Base-by-base conservation (phyloP, 228 moss, liverwort and hornwort genomes). In the Sphagnum magellanicum region DNA sequence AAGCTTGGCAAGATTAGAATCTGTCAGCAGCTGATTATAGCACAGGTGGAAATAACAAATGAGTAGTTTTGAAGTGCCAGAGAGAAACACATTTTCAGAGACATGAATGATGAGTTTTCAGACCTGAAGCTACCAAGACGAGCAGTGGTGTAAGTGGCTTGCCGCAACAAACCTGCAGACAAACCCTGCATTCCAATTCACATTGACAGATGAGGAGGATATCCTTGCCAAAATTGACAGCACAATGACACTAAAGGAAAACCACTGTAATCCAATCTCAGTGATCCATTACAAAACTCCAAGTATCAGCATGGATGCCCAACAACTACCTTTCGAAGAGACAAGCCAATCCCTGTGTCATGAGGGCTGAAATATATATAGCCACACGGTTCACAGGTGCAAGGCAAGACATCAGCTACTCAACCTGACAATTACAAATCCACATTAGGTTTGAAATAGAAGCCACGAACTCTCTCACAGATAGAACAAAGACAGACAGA, bases 61-160 rank as follows among this genome's bases (percentile, higher is more conserved):
- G 32, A 32, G 32, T 32, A 0, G 3, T 32, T 32, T 32, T 7
- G 16, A 16, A 60, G 6, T 16, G n/a, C n/a, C 16, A 14, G 60
- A 68, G 51, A 52, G 0, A 52, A 14, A 16, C 16, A 64, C n/a
- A 50, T 47, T 5, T 46, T 51, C 52, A n/a, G 50, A 49, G 46
- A 66, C 53, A 53, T 15, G 48, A 66, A 58, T 47, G 52, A 68
- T 49, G 10, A 51, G 32, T 32, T 32, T 32, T 32, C 51, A 14
- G 59, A 75, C 85, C 84, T 83, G 73, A 98, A 98, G 68, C 78
- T 98, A 16, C 98, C 98, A 6, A 98, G 76, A 60, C 98, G 77
- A 14, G 98, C 93, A 62, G 98, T 98, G 51, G 98, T 98, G 75
- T 98, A 98, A 0, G 98, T 98, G 48, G 98, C 98, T 80, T 98